A percentile compares a stretch with the other conserved stretches of the same genome.
These are phyloP conservation scores for Thielaviopsis musarum DNA, from an alignment of 2,329 filamentous ascomycete species.

Conservation along the genomic window DNA sequence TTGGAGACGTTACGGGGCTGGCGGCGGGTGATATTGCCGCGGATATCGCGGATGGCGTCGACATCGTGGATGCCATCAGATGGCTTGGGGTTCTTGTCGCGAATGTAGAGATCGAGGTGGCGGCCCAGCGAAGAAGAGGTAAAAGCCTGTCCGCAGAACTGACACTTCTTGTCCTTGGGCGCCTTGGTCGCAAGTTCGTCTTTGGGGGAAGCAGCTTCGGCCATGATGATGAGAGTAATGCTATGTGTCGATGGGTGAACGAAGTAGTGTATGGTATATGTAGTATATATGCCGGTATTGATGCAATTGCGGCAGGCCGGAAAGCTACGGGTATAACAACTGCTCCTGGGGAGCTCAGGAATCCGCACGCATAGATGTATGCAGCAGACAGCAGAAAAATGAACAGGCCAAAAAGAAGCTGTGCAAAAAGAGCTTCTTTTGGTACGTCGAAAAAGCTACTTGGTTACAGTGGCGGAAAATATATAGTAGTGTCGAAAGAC, in stretches of 20 bases:
- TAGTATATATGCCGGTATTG: not conserved
- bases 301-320: not conserved
- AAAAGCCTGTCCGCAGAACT: slow-evolving; percentile 76
- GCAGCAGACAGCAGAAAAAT: not conserved
- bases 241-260: not conserved
- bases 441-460: not conserved
- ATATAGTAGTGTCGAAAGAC: not conserved
- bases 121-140: slow-evolving; percentile 87
- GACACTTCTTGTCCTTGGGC: slow-evolving; percentile 73
- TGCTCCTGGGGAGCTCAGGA: slow-evolving; percentile 10
- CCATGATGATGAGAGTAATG: slow-evolving; percentile 17
- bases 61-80: slow-evolving; percentile 81
- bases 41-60: slow-evolving; percentile 68
- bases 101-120: slow-evolving; percentile 87
- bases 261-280: not conserved
- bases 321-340: not conserved
- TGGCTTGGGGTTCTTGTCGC: slow-evolving; percentile 78
- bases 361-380: slow-evolving; percentile 8
- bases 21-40: slow-evolving; percentile 71
- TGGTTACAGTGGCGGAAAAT: not conserved
- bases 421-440: not conserved
- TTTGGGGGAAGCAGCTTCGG: slow-evolving; percentile 19
- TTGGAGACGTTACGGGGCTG: slow-evolving; percentile 45
- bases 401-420: slow-evolving; percentile 11
- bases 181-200: slow-evolving; percentile 21